Conservation (phyloP, 108 stramenopile species). For the Schizochytrium sp. region DNA sequence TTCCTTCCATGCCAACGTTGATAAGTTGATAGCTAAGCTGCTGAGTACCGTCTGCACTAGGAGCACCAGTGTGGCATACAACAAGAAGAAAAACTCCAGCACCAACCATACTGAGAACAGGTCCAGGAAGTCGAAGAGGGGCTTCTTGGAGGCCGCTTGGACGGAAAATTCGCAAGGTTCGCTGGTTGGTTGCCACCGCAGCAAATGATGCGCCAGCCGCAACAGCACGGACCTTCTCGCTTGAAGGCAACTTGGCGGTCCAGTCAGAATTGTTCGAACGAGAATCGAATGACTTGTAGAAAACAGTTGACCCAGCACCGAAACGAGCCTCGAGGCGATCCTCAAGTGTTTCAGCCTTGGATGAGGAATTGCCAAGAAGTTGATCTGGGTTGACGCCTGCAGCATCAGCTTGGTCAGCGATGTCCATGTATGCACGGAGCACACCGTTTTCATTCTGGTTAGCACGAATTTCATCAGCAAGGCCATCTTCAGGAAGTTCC, state of each 20-base stretch:
- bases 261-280: slow-evolving; percentile 8
- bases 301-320: slow-evolving; percentile 9
- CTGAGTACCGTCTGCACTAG: slow-evolving; percentile 45
- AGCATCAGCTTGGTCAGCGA: not conserved
- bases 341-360: not conserved
- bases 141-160: slow-evolving; percentile 56
- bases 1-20: slow-evolving; percentile 20
- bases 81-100: slow-evolving; percentile 38
- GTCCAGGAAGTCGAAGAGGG: slow-evolving; percentile 23
- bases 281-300: slow-evolving; percentile 60
- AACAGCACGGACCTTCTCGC: slow-evolving; percentile 24
- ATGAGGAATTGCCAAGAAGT: not conserved
- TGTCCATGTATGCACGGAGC: slow-evolving; percentile 21
- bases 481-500: slow-evolving; percentile 1
- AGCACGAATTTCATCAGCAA: slow-evolving; percentile 26
- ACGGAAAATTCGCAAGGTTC: slow-evolving; percentile 51
- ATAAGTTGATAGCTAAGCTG: not conserved
- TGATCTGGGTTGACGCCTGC: not conserved
- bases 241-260: not conserved
- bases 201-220: not conserved
- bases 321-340: slow-evolving; percentile 8
- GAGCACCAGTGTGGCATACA: not conserved
- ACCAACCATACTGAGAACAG: slow-evolving; percentile 25
- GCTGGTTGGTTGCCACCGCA: slow-evolving; percentile 49
- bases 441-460: not conserved